Evolutionary conservation across 1,139 yeast genomes (phyloP), one percentile per base, ranked within the genome.

Genomic region (Casaregolazyma lundiana): DNA sequence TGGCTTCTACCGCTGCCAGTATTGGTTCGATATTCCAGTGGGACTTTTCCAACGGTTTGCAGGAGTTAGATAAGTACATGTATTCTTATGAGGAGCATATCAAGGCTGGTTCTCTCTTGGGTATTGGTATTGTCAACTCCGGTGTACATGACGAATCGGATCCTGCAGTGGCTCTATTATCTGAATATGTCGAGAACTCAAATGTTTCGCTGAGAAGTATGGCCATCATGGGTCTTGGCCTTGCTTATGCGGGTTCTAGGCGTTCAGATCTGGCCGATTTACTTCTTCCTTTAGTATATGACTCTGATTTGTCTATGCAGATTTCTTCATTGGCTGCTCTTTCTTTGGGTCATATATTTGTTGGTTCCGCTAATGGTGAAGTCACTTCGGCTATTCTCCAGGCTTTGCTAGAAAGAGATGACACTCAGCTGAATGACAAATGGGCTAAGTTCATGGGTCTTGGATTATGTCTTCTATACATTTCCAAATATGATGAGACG

Each of bases 81-180:
- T 89, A 90, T 63, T 84, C 96, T 6, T 76, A 81, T 21, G 96
- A 89, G 59, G 84, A 81, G 50, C 92, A 88, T 61, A 81, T 90
- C 55, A 88, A 88, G 68, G 97, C 97, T 9, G 99, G 99, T 68
- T 96, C 98, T 4, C 73, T 92, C 52, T 75, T 94, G 55, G 99
- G 97, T 66, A 88, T 89, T 66, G 98, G 98, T 67, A 76, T 94
- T 44, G 84, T 88, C n/a, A 87, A 95, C 35, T 77, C 95, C 26
- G 95, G 95, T 66, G 94, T 94, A 48, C 96, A 88, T 65, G 96
- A 92, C 63, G 98, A 92, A 52, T 88, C 89, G 41, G 97, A 90
- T 57, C 95, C 97, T 4, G 95, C 97, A 3, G 74, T 87, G 53
- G 83, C 95, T 20, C 71, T 92, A 56, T 61, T 71, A 24, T 90